These are phyloP conservation scores for Colletotrichum sidae DNA, from an alignment of 2,329 filamentous ascomycete genomes.

Conservation along the genomic window DNA sequence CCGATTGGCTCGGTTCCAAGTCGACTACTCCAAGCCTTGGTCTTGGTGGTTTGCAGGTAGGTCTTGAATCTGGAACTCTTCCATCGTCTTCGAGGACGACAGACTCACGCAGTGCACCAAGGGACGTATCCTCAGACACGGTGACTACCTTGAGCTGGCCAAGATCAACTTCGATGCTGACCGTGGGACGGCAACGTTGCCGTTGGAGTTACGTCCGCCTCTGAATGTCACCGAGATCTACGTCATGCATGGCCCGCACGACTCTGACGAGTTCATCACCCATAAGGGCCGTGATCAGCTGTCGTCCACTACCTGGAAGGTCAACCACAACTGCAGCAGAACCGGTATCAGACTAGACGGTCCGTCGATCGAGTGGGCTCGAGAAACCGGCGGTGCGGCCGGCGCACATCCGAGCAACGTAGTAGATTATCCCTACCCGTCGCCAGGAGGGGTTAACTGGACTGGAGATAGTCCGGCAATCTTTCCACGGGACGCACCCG, in stretches of 20 bases:
- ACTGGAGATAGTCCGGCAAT: slow-evolving; percentile 50
- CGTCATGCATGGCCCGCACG: slow-evolving; percentile 44
- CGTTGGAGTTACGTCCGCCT: too few species aligned
- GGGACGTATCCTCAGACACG: slow-evolving; percentile 54
- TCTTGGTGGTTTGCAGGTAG: slow-evolving; percentile 70
- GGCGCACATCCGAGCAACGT: slow-evolving; percentile 71
- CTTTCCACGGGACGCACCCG: slow-evolving; percentile 48
- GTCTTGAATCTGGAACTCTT: slow-evolving; percentile 39
- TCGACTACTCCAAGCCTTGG: slow-evolving; percentile 67
- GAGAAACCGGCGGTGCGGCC: slow-evolving; percentile 70
- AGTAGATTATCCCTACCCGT: slow-evolving; percentile 69
- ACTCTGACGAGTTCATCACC: slow-evolving; percentile 45
- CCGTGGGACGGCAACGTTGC: too few species aligned
- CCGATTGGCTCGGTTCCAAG: slow-evolving; percentile 69
- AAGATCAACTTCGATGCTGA: too few species aligned
- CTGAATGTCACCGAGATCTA: background rate
- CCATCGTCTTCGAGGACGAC: too few species aligned
- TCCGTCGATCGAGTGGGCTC: slow-evolving; percentile 68
- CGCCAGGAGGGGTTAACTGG: slow-evolving; percentile 46
- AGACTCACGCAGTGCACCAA: too few species aligned
- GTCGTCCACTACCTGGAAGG: slow-evolving; percentile 60
- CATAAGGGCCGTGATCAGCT: slow-evolving; percentile 58
- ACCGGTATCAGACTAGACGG: slow-evolving; percentile 71
- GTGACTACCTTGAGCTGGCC: background rate
- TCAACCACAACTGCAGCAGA: slow-evolving; percentile 71